Percentiles rank a stretch among this genome's conserved stretches.
These are phyloP conservation scores for Tetradesmus obliquus DNA, from an alignment of 139 green algal species.

Conservation along the genomic window DNA sequence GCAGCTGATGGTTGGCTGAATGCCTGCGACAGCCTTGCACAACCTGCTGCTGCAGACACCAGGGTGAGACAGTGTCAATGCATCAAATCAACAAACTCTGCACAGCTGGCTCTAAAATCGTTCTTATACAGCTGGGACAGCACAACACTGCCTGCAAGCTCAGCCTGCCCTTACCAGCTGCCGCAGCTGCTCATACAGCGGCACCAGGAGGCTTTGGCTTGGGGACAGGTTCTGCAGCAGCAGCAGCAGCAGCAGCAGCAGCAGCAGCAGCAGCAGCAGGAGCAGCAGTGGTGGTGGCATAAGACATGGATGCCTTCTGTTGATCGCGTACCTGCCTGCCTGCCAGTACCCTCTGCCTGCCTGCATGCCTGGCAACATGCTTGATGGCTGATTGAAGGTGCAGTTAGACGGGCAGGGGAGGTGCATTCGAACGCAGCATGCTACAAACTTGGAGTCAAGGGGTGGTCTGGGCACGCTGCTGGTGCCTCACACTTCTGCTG, in stretches of 20 bases:
- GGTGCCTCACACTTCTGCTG: neutral
- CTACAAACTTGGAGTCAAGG: no score
- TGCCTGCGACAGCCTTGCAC: neutral
- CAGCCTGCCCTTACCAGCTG: neutral
- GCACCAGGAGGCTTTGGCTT: neutral
- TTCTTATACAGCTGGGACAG: no score
- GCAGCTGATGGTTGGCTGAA: neutral
- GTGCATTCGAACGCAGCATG: no score
- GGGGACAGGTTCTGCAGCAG: conserved; percentile 23
- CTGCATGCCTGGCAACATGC: no score
- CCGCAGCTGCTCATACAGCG: conserved; percentile 9
- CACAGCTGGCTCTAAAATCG: no score
- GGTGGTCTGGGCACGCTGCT: neutral
- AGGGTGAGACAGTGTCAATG: no score
- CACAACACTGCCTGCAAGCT: no score
- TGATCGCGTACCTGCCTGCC: no score
- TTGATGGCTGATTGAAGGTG: no score
- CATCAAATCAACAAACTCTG: no score
- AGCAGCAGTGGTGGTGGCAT: neutral
- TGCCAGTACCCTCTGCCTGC: neutral
- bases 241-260: conserved; percentile 4
- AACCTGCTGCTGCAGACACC: neutral
- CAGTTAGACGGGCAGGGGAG: no score
- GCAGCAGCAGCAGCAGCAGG: neutral
- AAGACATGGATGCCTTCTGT: no score